Base-by-base conservation (phyloP, 2,329 filamentous ascomycete species). In the Dothideomycetes sp. region DNA sequence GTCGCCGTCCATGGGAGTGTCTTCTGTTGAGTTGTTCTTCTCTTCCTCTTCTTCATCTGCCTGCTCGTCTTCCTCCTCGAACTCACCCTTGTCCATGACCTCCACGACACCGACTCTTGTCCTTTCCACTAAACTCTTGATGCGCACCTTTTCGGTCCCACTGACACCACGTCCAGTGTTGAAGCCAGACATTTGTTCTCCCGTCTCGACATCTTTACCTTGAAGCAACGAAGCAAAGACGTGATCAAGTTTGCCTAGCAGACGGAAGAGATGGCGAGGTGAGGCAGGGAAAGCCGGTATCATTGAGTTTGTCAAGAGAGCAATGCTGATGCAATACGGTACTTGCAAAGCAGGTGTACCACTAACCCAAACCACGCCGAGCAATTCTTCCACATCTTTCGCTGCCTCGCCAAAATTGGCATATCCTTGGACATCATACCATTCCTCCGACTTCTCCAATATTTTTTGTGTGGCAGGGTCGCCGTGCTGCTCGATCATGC, bases 71-170 rank as follows among this genome's bases (percentile, higher is more conserved):
- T 60, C 61, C 2, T 66, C 64, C 22, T 67, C 63, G 12, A 68
- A 63, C 34, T 64, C 59, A 43, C 71, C 71, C 40, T 65, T 68
- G 45, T 71, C 74, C 67, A 86, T 72, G 12, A 78, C 72, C 45
- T 84, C 78, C 1, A 86, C 75, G 43, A 89, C 76, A 4, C 76
- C 61, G 6, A 86, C 64, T 18, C 88, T 71, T 12, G 82, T 84
- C 49, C 80, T 74, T 55, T 93, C 84, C 0, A 87, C 83, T 20
- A 93, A 65, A 53, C 84, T 84, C 55, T 84, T 82, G 48, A 88
- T 82, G 28, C 89, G 75, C 6, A 96, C 86, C 70, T 91, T 94
- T 58, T 95, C 86, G 1, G 84, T 89, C 13, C 79, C 86, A 67
- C 84, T 80, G 1, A 84, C 81, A 7, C 64, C 64, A 4, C 70